These are phyloP conservation scores for Phytophthora europaea DNA, from an alignment of 352 stramenopile species.

Conservation along the genomic window DNA sequence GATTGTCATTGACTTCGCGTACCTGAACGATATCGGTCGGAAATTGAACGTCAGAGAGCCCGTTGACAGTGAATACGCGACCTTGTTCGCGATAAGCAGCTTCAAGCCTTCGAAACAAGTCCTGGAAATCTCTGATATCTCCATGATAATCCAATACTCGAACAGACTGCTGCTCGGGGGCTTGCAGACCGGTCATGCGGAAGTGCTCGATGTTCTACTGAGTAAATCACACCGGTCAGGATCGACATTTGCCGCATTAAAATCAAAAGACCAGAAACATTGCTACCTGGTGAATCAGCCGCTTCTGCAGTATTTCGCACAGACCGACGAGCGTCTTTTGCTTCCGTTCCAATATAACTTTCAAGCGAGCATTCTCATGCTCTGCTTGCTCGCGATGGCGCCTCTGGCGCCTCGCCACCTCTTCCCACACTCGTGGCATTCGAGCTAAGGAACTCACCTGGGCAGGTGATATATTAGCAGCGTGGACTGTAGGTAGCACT, in stretches of 20 bases:
- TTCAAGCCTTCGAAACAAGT: slow-evolving; percentile 29
- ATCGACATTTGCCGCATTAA: too few relatives aligned
- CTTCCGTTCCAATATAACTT: slow-evolving; percentile 31
- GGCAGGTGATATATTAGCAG: not conserved
- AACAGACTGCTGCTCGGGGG: not conserved
- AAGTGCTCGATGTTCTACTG: not conserved
- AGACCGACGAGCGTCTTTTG: slow-evolving; percentile 18
- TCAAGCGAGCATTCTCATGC: slow-evolving; percentile 31
- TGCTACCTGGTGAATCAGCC: slow-evolving; percentile 16
- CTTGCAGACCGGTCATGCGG: not conserved
- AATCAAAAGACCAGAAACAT: not conserved
- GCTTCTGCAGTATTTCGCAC: slow-evolving; percentile 11
- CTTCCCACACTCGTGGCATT: slow-evolving; percentile 11
- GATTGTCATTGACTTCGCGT: slow-evolving; percentile 12
- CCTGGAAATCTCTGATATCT: slow-evolving; percentile 36
- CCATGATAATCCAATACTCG: slow-evolving; percentile 16
- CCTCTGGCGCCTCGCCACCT: slow-evolving; percentile 5
- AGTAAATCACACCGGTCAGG: not conserved
- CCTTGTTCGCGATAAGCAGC: slow-evolving; percentile 32
- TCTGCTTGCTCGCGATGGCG: slow-evolving; percentile 17
- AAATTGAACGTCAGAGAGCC: slow-evolving; percentile 6
- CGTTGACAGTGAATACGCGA: slow-evolving; percentile 29
- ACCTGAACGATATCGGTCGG: slow-evolving; percentile 16
- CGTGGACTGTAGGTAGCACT: not conserved
- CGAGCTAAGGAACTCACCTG: not conserved